Evolutionary conservation across 345 rosid species (phyloP), one percentile per base, ranked within the genome.

Genomic region (Mangifera indica): DNA sequence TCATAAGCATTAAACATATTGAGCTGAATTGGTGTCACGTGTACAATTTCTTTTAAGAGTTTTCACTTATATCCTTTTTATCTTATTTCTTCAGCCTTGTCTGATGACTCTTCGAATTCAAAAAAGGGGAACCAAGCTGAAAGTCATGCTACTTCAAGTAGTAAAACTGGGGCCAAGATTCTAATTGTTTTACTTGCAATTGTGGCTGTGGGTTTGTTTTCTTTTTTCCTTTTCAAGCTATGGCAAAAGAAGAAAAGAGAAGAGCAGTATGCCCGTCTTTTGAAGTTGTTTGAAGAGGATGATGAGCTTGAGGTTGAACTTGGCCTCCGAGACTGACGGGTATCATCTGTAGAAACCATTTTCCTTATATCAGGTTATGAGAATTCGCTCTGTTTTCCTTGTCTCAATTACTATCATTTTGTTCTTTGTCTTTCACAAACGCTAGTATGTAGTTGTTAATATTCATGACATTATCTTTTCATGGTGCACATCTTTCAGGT

Each of bases 241-340:
- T 93, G 97, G 97, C 96, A 93, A 74, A 95, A 84, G 92, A 96
- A 93, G 93, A 96, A 93, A 82, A 81, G 98, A 77, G 96, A 93
- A 8, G 97, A 93, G 84, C 99, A 93, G 78, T 91, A 91, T 75
- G 99, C 99, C 37, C 89, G 94, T 22, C 93, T 96, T 24, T 77
- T 93, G 74, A 96, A 93, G 82, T 82, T 96, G 81, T 96, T 95
- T 63, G 99, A 95, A 85, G 99, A 95, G 82, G 99, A 93, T 73
- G 96, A 89, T 73, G 99, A 95, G 81, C 92, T 95, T 2, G 99
- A 95, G 85, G 97, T 87, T 72, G 99, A 93, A 78, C 93, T 93
- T 73, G 97, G 99, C 71, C 93, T 91, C 65, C 88, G 90, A 40
- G 97, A 89, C 79, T 95, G 81, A 89, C 63, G 17, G 18, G 58